phyloP scores from a whole-genome alignment of 805 yeast genomes.

The Jamesozyma rosinii region DNA sequence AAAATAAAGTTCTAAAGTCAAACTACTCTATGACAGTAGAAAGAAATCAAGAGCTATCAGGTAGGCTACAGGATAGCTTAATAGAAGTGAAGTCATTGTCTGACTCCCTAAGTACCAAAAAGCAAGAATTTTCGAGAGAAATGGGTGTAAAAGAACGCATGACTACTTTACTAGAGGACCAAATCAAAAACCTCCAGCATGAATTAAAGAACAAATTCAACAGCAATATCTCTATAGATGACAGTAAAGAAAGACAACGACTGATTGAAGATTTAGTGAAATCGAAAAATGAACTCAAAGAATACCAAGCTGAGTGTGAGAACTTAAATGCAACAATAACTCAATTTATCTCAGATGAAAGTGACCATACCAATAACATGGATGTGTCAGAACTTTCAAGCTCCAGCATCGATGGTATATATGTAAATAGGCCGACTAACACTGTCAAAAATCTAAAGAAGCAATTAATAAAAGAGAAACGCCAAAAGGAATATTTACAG shows the following conservation, averaged over 20 bases:
- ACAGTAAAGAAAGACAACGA: conserved; percentile 1
- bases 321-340: conserved; percentile 40
- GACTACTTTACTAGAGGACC: conserved; percentile 28
- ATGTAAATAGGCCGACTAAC: too few relatives aligned
- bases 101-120: conserved; percentile 35
- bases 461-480: conserved; percentile 58
- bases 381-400: not conserved
- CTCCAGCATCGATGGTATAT: conserved; percentile 18
- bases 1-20: conserved; percentile 4
- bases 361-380: conserved; percentile 11
- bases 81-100: conserved; percentile 40
- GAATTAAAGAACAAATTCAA: conserved; percentile 47
- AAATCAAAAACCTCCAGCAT: conserved; percentile 32
- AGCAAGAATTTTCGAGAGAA: conserved; percentile 48
- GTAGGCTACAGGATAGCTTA: conserved; percentile 36
- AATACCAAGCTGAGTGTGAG: conserved; percentile 27
- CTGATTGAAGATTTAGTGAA: conserved; percentile 27
- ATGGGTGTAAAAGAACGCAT: conserved; percentile 54
- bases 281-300: conserved; percentile 22
- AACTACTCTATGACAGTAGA: conserved; percentile 28
- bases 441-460: conserved; percentile 40
- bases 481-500: conserved; percentile 62
- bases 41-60: conserved; percentile 32
- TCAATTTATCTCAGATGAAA: conserved; percentile 28
- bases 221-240: conserved; percentile 1